Percentiles rank a stretch among this genome's conserved stretches.
phyloP scores from a whole-genome alignment of 257 asterid species.

The Thymus quinquecostatus region DNA sequence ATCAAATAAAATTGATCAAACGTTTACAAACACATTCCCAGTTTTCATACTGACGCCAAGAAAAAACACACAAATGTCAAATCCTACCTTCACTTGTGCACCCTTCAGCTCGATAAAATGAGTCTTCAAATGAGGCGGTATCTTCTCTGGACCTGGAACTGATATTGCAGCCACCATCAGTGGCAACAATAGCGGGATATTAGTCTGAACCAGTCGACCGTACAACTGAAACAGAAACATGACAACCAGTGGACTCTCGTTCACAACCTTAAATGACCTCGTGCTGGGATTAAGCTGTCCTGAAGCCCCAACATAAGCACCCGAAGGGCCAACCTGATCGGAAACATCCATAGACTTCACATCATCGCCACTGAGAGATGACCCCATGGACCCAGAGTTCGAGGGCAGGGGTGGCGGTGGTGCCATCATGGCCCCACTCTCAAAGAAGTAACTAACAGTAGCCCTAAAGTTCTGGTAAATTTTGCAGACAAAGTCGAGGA shows the following conservation, averaged over 20 bases:
- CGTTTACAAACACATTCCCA: slow-evolving; percentile 24
- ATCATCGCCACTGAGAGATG: slow-evolving; percentile 80
- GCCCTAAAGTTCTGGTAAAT: slow-evolving; percentile 93
- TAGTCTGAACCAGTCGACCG: slow-evolving; percentile 94
- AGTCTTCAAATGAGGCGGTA: slow-evolving; percentile 79
- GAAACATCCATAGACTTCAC: slow-evolving; percentile 78
- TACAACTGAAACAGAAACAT: slow-evolving; percentile 98
- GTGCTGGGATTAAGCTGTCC: slow-evolving; percentile 97
- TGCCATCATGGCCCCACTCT: slow-evolving; percentile 82
- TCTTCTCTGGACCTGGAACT: slow-evolving; percentile 95
- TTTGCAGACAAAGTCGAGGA: slow-evolving; percentile 95
- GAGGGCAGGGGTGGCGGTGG: slow-evolving; percentile 78
- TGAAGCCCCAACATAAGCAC: slow-evolving; percentile 59
- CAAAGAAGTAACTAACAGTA: slow-evolving; percentile 90
- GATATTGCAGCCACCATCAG: slow-evolving; percentile 96
- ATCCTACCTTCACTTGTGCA: slow-evolving; percentile 91
- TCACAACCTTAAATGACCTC: slow-evolving; percentile 94
- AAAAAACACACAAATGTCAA: not conserved
- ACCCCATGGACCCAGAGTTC: slow-evolving; percentile 59
- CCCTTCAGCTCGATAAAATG: slow-evolving; percentile 96
- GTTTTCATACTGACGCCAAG: slow-evolving; percentile 15
- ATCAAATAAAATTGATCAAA: slow-evolving; percentile 19
- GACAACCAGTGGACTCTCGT: slow-evolving; percentile 98
- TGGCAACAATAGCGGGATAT: slow-evolving; percentile 91
- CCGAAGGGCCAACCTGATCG: slow-evolving; percentile 72